Evolutionary conservation across 1,284 basidiomycete genomes (phyloP).

Genomic region (Malassezia psittaci): DNA sequence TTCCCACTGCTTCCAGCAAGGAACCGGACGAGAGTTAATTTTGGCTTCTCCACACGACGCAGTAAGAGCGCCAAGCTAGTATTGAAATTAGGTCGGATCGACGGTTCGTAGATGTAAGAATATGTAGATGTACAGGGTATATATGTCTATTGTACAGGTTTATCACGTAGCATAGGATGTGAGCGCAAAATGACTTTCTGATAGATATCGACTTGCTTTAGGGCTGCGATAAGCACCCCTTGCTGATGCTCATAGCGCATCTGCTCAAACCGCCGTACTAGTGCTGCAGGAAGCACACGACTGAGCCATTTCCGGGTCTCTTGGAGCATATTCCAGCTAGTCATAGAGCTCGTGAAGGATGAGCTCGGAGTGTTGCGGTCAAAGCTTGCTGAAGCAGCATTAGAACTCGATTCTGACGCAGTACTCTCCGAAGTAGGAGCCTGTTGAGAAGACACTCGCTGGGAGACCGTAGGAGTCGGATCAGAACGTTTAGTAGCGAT

Average conservation of each 20-base stretch:
- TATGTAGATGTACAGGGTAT: too few relatives aligned
- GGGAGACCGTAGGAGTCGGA: too few relatives aligned
- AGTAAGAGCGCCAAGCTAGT: too few relatives aligned
- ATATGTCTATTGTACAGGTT: not conserved
- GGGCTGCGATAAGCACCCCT: not conserved
- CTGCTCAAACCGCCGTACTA: not conserved
- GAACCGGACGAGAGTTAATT: too few relatives aligned
- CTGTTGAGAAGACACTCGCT: too few relatives aligned
- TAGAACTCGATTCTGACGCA: too few relatives aligned
- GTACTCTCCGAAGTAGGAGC: too few relatives aligned
- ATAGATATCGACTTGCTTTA: not conserved
- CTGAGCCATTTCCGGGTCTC: not conserved
- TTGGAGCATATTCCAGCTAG: too few relatives aligned
- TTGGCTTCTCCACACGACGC: too few relatives aligned
- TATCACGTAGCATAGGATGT: not conserved
- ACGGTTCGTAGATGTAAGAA: not conserved
- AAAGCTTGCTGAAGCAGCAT: too few relatives aligned
- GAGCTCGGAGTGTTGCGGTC: too few relatives aligned
- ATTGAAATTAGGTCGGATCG: not conserved
- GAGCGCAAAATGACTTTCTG: not conserved
- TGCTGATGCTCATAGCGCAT: not conserved
- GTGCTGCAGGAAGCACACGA: not conserved
- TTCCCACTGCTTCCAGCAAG: not conserved
- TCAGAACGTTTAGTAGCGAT: not conserved
- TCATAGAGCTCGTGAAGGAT: too few relatives aligned